Conservation (phyloP, 257 asterid species). For the Solanum lycopersicoides region DNA sequence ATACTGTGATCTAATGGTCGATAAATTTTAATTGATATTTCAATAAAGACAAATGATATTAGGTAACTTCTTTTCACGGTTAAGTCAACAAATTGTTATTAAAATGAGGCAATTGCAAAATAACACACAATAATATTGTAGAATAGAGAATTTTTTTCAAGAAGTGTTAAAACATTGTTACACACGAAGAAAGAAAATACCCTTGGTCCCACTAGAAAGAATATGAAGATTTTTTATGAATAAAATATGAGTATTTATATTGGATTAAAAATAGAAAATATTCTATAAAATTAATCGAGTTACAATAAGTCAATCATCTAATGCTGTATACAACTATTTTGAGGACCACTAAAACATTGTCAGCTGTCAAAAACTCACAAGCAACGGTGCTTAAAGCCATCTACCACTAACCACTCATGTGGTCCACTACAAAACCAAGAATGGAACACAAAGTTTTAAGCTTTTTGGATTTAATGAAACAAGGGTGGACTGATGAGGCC, state of each 20-base stretch:
- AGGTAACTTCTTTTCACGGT: neutral
- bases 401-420: neutral
- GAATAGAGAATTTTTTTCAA: neutral
- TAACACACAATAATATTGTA: neutral
- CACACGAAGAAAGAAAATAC: neutral
- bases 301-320: neutral
- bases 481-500: neutral
- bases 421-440: neutral
- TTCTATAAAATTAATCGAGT: neutral
- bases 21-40: no score
- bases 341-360: neutral
- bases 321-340: neutral
- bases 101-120: neutral
- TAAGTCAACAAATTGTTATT: neutral
- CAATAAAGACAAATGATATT: neutral
- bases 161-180: neutral
- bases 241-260: neutral
- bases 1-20: neutral
- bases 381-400: neutral
- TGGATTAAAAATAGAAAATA: neutral
- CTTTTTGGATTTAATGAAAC: neutral
- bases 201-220: neutral
- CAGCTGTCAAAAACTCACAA: neutral
- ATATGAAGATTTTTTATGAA: neutral
- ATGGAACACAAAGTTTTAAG: neutral